Percentiles rank a stretch among this genome's conserved stretches.
Evolutionary conservation across 345 rosid species (phyloP).

Genomic region (Odontarrhena argentea): DNA sequence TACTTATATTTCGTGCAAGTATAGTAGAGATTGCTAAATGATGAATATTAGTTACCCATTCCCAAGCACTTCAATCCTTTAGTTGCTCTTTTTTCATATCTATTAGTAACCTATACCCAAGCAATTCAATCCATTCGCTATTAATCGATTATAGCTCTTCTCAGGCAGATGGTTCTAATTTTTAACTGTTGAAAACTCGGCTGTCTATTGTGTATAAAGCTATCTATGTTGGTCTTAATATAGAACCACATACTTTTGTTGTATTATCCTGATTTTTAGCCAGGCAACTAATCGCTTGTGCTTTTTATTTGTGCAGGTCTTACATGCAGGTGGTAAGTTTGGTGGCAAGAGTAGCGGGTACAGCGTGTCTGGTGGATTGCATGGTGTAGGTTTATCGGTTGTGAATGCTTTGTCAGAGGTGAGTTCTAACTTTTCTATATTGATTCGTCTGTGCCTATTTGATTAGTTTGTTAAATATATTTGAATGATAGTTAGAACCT

Average conservation of each 20-base stretch:
- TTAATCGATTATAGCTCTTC: neutral
- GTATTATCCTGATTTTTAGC: slow-evolving; percentile 1
- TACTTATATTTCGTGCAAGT: neutral
- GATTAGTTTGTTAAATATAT: neutral
- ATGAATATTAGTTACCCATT: neutral
- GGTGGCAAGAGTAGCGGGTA: slow-evolving; percentile 98
- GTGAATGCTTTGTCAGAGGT: slow-evolving; percentile 99
- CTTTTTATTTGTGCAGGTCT: slow-evolving; percentile 56
- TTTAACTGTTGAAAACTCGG: neutral
- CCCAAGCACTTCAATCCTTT: neutral
- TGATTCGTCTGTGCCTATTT: neutral
- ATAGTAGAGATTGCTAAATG: neutral
- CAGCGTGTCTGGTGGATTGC: slow-evolving; percentile 92
- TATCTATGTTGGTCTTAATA: neutral
- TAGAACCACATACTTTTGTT: neutral
- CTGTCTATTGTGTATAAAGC: neutral
- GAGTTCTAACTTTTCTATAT: slow-evolving; percentile 27
- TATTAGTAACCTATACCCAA: neutral
- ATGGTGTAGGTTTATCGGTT: slow-evolving; percentile 97
- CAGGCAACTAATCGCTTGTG: slow-evolving; percentile 7
- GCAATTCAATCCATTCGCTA: neutral
- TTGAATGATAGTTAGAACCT: slow-evolving; percentile 10
- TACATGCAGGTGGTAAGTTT: slow-evolving; percentile 98
- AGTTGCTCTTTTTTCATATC: no score
- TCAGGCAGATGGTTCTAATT: slow-evolving; percentile 11